Base-by-base conservation (phyloP, 108 stramenopile genomes). In the Nitzschia inconspicua region DNA sequence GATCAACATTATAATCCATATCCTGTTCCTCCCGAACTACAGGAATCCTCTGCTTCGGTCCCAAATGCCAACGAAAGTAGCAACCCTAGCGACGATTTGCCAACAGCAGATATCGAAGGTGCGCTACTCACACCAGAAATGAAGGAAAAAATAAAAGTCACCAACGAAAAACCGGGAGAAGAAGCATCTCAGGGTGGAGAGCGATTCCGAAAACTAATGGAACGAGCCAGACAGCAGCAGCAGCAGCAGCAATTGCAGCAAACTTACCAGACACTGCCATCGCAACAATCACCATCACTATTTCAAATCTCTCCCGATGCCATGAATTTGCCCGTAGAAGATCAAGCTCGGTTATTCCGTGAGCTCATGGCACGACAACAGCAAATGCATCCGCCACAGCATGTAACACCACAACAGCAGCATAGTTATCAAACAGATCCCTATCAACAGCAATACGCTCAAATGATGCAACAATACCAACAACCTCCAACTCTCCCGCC, bases 301-400 rank as follows among this genome's bases (percentile, higher is more conserved):
- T 70, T 34, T 44, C 57, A 28, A 14, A 73, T n/a, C n/a, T n/a
- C n/a, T n/a, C n/a, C n/a, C 32, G 29, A 65, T 32, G 22, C 71
- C 19, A 25, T 34, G 0, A 43, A 51, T 35, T 41, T 71, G 13
- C 52, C 70, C 3, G 60, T 73, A 25, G 72, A 79, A 0, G 47
- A 79, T 4, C 78, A 79, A 58, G 76, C 76, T 4, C 27, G 34
- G 22, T 16, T 77, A 57, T 77, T 72, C 51, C 76, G 76, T 48
- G 53, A 71, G 60, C 44, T 60, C 63, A 56, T 56, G 52, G 63
- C 76, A 29, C 70, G 49, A 24, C 73, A 65, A 52, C 54, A 51
- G 13, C 16, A 47, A 39, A 9, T 11, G 37, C 37, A 39, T 9
- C 37, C 9, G 37, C 10, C 37, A 39, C 37, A 39, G 13, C 37